Evolutionary conservation across 257 asterid species (phyloP).

Genomic region (Agastache rugosa): DNA sequence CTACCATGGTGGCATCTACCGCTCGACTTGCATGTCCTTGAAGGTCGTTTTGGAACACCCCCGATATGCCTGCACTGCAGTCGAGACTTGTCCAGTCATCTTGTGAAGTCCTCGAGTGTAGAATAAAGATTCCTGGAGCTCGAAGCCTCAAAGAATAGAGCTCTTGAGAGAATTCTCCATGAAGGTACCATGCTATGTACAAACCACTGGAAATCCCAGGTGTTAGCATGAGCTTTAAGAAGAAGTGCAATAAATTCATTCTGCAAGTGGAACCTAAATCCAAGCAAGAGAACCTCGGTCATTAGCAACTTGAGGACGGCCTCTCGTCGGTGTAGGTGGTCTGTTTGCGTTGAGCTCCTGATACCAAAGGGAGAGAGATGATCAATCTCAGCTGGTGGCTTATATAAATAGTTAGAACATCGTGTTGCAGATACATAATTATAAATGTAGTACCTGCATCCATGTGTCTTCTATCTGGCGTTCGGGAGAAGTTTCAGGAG

Average conservation of each 20-base stretch:
- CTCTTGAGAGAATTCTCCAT: slow-evolving; percentile 39
- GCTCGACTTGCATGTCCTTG: slow-evolving; percentile 23
- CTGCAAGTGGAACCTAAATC: slow-evolving; percentile 63
- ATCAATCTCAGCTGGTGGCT: slow-evolving; percentile 24
- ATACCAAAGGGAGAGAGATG: slow-evolving; percentile 17
- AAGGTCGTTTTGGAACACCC: neutral
- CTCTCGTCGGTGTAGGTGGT: slow-evolving; percentile 97
- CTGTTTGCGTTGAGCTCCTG: slow-evolving; percentile 98
- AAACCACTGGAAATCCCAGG: slow-evolving; percentile 63
- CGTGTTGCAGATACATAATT: neutral
- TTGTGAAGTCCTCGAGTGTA: slow-evolving; percentile 34
- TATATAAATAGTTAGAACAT: neutral
- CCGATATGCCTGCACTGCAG: slow-evolving; percentile 37
- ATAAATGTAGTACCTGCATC: slow-evolving; percentile 79
- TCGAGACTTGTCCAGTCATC: slow-evolving; percentile 32
- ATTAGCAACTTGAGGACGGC: slow-evolving; percentile 87
- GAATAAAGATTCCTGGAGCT: slow-evolving; percentile 33
- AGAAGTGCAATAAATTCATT: slow-evolving; percentile 48
- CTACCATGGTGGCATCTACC: slow-evolving; percentile 40
- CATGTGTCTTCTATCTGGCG: slow-evolving; percentile 86
- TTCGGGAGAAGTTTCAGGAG: slow-evolving; percentile 92
- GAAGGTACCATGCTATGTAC: slow-evolving; percentile 61
- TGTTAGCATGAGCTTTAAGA: slow-evolving; percentile 58
- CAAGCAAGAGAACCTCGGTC: slow-evolving; percentile 98
- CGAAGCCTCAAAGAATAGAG: slow-evolving; percentile 39